phyloP scores from a whole-genome alignment of 768 basidiomycete genomes.

The Sarcodon sp. region DNA sequence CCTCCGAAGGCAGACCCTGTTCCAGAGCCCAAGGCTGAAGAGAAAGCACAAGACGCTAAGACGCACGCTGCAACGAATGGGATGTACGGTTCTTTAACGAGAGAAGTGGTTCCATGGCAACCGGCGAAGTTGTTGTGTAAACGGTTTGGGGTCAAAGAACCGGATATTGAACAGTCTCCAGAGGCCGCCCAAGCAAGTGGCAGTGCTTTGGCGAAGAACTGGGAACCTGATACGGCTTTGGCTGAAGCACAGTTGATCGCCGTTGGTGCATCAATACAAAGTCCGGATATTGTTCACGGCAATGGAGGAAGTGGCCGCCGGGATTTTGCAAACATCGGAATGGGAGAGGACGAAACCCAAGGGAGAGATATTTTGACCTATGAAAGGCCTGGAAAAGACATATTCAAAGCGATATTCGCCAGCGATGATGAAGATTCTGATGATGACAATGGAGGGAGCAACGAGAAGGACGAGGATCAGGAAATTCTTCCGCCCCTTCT shows the following conservation, averaged over 20 bases:
- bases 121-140: constrained; percentile 85
- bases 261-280: neutral
- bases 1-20: constrained; percentile 29
- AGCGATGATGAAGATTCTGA: constrained; percentile 85
- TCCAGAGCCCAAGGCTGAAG: constrained; percentile 27
- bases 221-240: constrained; percentile 3
- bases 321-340: constrained; percentile 73
- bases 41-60: constrained; percentile 56
- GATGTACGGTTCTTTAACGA: constrained; percentile 84
- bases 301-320: constrained; percentile 12
- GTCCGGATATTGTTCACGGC: neutral
- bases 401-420: constrained; percentile 98
- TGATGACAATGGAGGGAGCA: constrained; percentile 38
- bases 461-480: constrained; percentile 5
- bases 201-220: neutral
- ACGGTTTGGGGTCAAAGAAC: constrained; percentile 86
- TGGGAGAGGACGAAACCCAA: constrained; percentile 88
- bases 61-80: constrained; percentile 73
- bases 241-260: constrained; percentile 7
- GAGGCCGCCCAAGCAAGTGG: neutral
- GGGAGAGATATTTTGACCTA: constrained; percentile 84
- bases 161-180: constrained; percentile 43
- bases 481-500: constrained; percentile 3
- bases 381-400: constrained; percentile 75
- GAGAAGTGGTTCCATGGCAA: constrained; percentile 63